Evolutionary conservation across 1,284 basidiomycete species (phyloP).

Genomic region (Microbotryum intermedium): DNA sequence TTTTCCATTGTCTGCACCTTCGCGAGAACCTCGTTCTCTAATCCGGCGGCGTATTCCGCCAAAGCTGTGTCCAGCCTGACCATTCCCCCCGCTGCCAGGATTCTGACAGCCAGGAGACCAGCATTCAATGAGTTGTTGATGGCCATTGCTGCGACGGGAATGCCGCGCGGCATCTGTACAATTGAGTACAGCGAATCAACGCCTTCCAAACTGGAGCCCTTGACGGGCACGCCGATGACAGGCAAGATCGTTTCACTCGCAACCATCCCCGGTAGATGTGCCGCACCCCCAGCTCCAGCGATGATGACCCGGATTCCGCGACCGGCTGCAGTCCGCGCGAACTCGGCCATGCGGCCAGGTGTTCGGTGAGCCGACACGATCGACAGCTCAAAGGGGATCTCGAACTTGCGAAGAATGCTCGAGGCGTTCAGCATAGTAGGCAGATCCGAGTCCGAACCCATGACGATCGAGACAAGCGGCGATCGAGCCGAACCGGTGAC

Average conservation of each 20-base stretch:
- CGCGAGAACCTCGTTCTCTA: conserved; percentile 72
- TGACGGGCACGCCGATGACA: conserved; percentile 94
- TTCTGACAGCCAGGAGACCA: conserved; percentile 80
- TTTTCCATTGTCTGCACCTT: conserved; percentile 72
- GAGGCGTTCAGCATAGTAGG: conserved; percentile 87
- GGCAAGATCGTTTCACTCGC: conserved; percentile 87
- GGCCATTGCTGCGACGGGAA: conserved; percentile 93
- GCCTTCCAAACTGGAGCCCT: conserved; percentile 85
- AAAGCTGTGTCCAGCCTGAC: conserved; percentile 60
- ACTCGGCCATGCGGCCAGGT: conserved; percentile 74
- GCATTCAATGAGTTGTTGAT: conserved; percentile 96
- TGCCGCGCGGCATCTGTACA: conserved; percentile 97
- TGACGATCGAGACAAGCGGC: conserved; percentile 87
- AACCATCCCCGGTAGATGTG: conserved; percentile 97
- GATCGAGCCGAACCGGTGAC: conserved; percentile 46
- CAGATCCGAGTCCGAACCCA: conserved; percentile 98
- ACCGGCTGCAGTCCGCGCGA: conserved; percentile 65
- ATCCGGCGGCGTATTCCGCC: conserved; percentile 61
- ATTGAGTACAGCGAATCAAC: conserved; percentile 95
- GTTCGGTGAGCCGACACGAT: conserved; percentile 96
- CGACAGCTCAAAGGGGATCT: conserved; percentile 83
- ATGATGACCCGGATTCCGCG: conserved; percentile 74
- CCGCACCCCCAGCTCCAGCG: conserved; percentile 93
- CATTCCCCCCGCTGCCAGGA: conserved; percentile 61
- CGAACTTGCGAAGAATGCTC: conserved; percentile 67